phyloP scores from a whole-genome alignment of 2,329 filamentous ascomycete species.

The Neonectria hederae region DNA sequence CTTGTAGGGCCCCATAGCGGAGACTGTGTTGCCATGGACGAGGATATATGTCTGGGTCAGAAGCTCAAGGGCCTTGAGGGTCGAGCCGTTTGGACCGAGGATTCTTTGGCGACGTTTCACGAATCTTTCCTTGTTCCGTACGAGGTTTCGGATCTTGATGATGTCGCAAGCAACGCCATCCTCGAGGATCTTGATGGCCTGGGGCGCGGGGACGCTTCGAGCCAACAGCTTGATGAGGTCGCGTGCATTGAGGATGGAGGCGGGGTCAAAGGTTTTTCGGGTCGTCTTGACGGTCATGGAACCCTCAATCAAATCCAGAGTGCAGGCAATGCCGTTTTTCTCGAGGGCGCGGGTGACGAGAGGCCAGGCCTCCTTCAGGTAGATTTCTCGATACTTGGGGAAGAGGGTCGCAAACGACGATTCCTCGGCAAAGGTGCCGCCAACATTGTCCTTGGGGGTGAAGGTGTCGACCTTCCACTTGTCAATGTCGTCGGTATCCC shows the following conservation, averaged over 20 bases:
- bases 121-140: conserved; percentile 94
- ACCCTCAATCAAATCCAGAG: conserved; percentile 92
- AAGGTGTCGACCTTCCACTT: conserved; percentile 95
- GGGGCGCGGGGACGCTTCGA: conserved; percentile 89
- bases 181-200: conserved; percentile 93
- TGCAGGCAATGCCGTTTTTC: conserved; percentile 88
- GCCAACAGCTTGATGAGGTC: conserved; percentile 94
- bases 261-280: conserved; percentile 88
- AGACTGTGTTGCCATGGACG: conserved; percentile 96
- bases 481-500: conserved; percentile 97
- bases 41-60: conserved; percentile 92
- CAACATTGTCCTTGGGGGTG: conserved; percentile 83
- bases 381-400: conserved; percentile 95
- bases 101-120: conserved; percentile 94
- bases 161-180: conserved; percentile 93
- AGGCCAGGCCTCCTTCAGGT: conserved; percentile 92
- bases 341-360: conserved; percentile 87
- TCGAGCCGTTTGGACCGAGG: conserved; percentile 88
- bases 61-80: conserved; percentile 91
- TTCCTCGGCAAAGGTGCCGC: conserved; percentile 90
- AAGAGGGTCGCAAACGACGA: conserved; percentile 89
- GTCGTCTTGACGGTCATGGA: conserved; percentile 98
- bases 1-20: conserved; percentile 91
- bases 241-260: conserved; percentile 90
- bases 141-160: conserved; percentile 91